phyloP scores from a whole-genome alignment of 768 basidiomycete genomes.

The Russula sp. region DNA sequence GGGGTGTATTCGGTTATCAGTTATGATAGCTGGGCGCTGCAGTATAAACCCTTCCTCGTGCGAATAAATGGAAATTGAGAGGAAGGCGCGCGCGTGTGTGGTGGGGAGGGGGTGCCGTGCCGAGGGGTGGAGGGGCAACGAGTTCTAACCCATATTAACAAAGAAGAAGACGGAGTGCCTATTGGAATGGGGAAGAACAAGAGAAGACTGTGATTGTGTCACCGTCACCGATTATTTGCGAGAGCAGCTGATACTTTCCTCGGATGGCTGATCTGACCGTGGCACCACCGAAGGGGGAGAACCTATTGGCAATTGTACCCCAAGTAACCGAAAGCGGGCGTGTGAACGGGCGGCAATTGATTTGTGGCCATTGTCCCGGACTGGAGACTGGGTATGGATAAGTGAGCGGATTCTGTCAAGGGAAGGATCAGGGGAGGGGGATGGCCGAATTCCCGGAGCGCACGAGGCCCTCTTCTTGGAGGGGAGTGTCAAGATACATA shows the following conservation, averaged over 20 bases:
- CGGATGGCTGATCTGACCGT: not conserved
- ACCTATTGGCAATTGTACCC: not conserved
- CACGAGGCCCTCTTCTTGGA: conserved; percentile 19
- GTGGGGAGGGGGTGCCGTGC: too few relatives aligned
- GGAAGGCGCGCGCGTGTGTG: not conserved
- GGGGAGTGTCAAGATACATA: too few relatives aligned
- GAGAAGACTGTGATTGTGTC: not conserved
- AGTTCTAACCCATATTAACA: not conserved
- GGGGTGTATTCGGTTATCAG: conserved; percentile 6
- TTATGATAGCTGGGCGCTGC: conserved; percentile 5
- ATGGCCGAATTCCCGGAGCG: conserved; percentile 17
- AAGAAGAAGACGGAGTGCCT: conserved; percentile 2
- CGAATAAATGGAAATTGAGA: not conserved
- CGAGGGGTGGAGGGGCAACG: not conserved
- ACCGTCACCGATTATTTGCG: not conserved
- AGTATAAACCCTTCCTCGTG: not conserved
- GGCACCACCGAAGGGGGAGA: not conserved
- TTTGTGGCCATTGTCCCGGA: conserved; percentile 10
- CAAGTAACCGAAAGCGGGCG: conserved; percentile 26
- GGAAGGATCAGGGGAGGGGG: conserved; percentile 26
- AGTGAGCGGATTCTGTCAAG: conserved; percentile 30
- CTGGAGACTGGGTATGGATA: not conserved
- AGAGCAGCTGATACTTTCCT: conserved; percentile 21
- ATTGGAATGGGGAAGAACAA: too few relatives aligned
- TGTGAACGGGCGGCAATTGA: conserved; percentile 27